phyloP scores from a whole-genome alignment of 2,329 filamentous ascomycete genomes.

The Rutstroemia sp. region DNA sequence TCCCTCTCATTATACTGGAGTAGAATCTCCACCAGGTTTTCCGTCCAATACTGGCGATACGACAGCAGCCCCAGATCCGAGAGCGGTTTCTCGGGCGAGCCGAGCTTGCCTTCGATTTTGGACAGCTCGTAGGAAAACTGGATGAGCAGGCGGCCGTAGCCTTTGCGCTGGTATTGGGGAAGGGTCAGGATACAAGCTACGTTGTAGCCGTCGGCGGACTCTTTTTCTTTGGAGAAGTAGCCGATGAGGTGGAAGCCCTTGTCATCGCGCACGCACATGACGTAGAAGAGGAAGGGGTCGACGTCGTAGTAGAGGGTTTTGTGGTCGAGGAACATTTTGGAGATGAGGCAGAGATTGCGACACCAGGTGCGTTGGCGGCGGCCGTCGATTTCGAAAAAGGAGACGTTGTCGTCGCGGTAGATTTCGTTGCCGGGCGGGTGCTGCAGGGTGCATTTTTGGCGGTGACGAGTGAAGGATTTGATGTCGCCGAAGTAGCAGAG shows the following conservation, averaged over 20 bases:
- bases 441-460: constrained; percentile 80
- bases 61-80: constrained; percentile 88
- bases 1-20: constrained; percentile 61
- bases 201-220: constrained; percentile 94
- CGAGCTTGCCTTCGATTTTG: constrained; percentile 89
- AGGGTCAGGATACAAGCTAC: constrained; percentile 95
- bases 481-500: constrained; percentile 81
- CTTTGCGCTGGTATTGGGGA: constrained; percentile 92
- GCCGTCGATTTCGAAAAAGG: constrained; percentile 96
- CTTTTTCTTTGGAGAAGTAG: constrained; percentile 99
- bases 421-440: constrained; percentile 98
- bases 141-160: constrained; percentile 87
- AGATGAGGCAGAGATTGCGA: constrained; percentile 87
- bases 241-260: constrained; percentile 93
- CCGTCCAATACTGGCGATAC: constrained; percentile 96
- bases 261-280: constrained; percentile 86
- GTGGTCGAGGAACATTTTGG: constrained; percentile 94
- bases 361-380: constrained; percentile 93
- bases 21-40: constrained; percentile 85
- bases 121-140: constrained; percentile 97
- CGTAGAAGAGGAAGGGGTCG: constrained; percentile 98
- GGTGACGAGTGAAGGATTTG: constrained; percentile 77
- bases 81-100: constrained; percentile 92
- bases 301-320: constrained; percentile 99
- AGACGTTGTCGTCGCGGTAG: constrained; percentile 88